Percentiles rank a stretch among this genome's conserved stretches.
These are phyloP conservation scores for Tricholoma terreum DNA, from an alignment of 768 basidiomycete genomes.

Conservation along the genomic window DNA sequence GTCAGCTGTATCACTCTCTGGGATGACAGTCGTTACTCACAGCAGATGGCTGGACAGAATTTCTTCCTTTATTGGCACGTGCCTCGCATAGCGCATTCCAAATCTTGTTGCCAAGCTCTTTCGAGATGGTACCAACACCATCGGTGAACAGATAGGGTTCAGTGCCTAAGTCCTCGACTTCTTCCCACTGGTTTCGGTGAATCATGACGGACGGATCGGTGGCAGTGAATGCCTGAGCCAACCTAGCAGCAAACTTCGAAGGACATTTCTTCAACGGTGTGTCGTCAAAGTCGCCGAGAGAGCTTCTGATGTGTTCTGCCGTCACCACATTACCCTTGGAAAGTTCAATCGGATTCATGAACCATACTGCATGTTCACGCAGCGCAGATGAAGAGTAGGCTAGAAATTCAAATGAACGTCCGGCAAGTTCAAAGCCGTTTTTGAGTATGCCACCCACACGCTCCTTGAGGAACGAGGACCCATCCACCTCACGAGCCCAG, in stretches of 20 bases:
- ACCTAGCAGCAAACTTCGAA: slow-evolving; percentile 79
- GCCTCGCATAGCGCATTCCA: slow-evolving; percentile 52
- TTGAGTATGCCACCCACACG: slow-evolving; percentile 60
- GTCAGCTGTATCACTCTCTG: slow-evolving; percentile 2
- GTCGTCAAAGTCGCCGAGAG: slow-evolving; percentile 66
- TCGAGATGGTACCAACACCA: slow-evolving; percentile 78
- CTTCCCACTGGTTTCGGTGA: slow-evolving; percentile 54
- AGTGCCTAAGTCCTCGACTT: slow-evolving; percentile 53
- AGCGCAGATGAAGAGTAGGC: slow-evolving; percentile 81
- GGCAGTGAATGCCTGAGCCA: slow-evolving; percentile 82
- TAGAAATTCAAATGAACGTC: slow-evolving; percentile 72
- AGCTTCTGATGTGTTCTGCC: slow-evolving; percentile 55
- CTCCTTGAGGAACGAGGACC: slow-evolving; percentile 48
- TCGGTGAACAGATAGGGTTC: slow-evolving; percentile 60
- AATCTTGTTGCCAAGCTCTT: slow-evolving; percentile 52
- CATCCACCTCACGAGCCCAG: slow-evolving; percentile 68
- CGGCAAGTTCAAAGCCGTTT: slow-evolving; percentile 66
- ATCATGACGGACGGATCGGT: slow-evolving; percentile 73
- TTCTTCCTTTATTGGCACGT: slow-evolving; percentile 31
- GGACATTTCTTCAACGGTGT: slow-evolving; percentile 49
- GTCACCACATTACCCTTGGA: slow-evolving; percentile 42
- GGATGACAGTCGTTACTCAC: slow-evolving; percentile 39
- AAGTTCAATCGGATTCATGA: slow-evolving; percentile 60
- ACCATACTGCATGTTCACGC: slow-evolving; percentile 82
- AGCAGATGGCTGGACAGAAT: slow-evolving; percentile 51